Evolutionary conservation across 2,329 filamentous ascomycete species (phyloP).

Genomic region (Byssochlamys sp.): DNA sequence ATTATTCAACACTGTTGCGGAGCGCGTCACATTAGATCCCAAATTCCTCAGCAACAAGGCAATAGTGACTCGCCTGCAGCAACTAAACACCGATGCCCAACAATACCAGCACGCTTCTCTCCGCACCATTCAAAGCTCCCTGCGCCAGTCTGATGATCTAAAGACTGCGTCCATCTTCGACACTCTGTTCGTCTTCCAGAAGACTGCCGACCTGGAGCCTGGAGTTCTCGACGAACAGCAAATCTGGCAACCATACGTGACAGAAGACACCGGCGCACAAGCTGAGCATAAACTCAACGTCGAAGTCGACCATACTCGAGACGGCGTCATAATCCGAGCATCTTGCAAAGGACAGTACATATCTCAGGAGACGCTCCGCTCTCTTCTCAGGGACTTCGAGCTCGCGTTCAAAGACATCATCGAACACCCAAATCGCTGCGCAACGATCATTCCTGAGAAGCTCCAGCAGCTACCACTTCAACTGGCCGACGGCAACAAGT

Average conservation of each 20-base stretch:
- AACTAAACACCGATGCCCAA: conserved; percentile 36
- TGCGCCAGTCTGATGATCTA: conserved; percentile 29
- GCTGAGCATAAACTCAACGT: conserved; percentile 23
- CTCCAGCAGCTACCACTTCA: conserved; percentile 16
- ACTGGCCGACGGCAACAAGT: neutral
- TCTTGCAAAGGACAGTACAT: conserved; percentile 16
- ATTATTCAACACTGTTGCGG: conserved; percentile 48
- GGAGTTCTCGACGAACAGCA: conserved; percentile 9
- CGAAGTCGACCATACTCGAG: conserved; percentile 18
- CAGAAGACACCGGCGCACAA: conserved; percentile 11
- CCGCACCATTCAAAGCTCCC: conserved; percentile 37
- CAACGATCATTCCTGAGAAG: conserved; percentile 12
- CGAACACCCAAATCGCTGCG: conserved; percentile 16
- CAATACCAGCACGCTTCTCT: conserved; percentile 45
- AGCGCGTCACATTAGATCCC: conserved; percentile 25
- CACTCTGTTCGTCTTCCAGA: conserved; percentile 46
- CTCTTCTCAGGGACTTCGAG: conserved; percentile 12
- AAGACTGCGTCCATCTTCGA: conserved; percentile 35
- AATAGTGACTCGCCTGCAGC: conserved; percentile 36
- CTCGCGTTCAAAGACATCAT: conserved; percentile 18
- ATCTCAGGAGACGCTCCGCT: conserved; percentile 10
- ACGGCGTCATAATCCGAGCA: conserved; percentile 13
- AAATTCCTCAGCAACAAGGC: conserved; percentile 29
- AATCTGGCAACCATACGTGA: conserved; percentile 16
- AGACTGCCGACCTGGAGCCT: conserved; percentile 13